Base-by-base conservation (phyloP, 2,329 filamentous ascomycete species). In the Thermothelomyces thermophilus region DNA sequence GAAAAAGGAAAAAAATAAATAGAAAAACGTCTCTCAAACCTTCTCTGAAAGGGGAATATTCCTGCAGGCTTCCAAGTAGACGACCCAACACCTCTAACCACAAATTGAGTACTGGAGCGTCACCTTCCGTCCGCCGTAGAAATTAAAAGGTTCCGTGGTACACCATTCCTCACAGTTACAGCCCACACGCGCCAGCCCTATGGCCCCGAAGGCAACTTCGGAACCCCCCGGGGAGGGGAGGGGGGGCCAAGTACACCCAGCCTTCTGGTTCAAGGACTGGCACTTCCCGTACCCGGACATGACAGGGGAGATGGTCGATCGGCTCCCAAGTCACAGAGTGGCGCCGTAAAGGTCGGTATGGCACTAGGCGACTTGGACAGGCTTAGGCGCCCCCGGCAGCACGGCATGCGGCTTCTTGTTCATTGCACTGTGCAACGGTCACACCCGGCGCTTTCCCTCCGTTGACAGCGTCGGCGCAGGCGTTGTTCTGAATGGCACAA, bases 401-500 rank as follows among this genome's bases (percentile, higher is more conserved):
- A 51, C 62, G 62, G 62, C 75, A 78, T 22, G 67, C 59, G 14
- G 54, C 56, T 59, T 80, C 70, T 66, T 85, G 82, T 4, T 66
- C 60, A 54, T 74, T 69, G 68, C 82, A 85, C 49, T 82, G 73
- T n/a, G 60, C 55, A 24, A 75, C 64, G 3, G 65, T 68, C 51
- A 70, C 62, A 35, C 70, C 70, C 3, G 61, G 56, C 13, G 69
- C 57, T 44, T 64, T 51, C 17, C 79, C 76, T 11, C 66, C 58
- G 63, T 83, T 84, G 50, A 75, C 76, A 24, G 73, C 73, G 55
- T 80, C 67, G 11, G 75, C 69, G 60, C 82, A 86, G 3, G 63
- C 66, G 59, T 83, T 84, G 68, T 80, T 76, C 68, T 84, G 79
- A 51, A 82, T 74, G 53, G 80, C 74, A 62, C 82, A 86, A 31